A percentile compares a stretch with the other conserved stretches of the same genome.
phyloP scores from a whole-genome alignment of 306 rosid genomes.

The Vachellia collinsii region DNA sequence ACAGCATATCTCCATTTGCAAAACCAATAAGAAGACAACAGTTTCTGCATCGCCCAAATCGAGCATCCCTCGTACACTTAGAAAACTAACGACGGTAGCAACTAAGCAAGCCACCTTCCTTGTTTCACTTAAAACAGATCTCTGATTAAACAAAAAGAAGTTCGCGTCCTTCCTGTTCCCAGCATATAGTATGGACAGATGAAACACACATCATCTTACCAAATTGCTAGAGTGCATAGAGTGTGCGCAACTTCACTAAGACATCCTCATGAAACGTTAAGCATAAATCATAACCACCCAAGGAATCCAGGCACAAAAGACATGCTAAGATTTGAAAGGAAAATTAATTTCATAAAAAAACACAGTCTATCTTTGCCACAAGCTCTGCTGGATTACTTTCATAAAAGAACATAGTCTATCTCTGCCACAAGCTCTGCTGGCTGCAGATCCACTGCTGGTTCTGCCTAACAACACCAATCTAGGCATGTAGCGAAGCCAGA shows the following conservation, averaged over 20 bases:
- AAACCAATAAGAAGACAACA: neutral
- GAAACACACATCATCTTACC: neutral
- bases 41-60: neutral
- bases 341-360: constrained; percentile 4
- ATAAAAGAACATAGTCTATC: too few species aligned
- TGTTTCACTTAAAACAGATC: neutral
- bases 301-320: neutral
- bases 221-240: neutral
- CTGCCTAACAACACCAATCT: constrained; percentile 13
- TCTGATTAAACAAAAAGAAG: neutral
- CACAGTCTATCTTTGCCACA: neutral
- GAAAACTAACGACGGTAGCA: neutral
- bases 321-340: neutral
- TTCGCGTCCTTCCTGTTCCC: neutral
- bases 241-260: neutral
- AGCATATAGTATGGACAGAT: neutral
- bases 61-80: too few species aligned
- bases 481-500: constrained; percentile 31
- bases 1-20: neutral
- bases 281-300: neutral
- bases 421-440: constrained; percentile 11
- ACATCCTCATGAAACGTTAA: neutral
- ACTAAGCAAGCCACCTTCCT: neutral
- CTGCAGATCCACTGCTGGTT: neutral
- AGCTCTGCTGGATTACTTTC: constrained; percentile 5